Evolutionary conservation across 164 flowering plant genomes (phyloP).

Genomic region (Chimonanthus praecox): DNA sequence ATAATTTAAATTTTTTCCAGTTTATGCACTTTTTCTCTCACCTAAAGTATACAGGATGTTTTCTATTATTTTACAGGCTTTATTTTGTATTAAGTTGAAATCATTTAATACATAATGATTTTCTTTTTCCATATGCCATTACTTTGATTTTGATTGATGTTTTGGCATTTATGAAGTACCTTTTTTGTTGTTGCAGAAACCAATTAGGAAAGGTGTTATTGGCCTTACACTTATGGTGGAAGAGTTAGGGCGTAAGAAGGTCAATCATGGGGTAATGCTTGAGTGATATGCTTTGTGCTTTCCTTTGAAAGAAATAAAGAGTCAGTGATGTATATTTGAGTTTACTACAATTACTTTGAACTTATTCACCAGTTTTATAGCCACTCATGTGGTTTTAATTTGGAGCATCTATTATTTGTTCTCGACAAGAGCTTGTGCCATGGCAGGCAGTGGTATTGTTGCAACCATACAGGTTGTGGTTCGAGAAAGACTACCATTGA

Average conservation of each 20-base stretch:
- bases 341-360: not conserved
- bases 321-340: not conserved
- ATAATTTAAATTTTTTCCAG: no score
- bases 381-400: not conserved
- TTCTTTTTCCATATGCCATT: not conserved
- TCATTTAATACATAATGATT: no score
- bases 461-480: no score
- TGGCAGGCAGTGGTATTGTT: not conserved
- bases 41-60: no score
- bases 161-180: not conserved
- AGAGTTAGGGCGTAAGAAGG: constrained; percentile 75
- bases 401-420: not conserved
- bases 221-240: constrained; percentile 83
- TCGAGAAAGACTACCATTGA: no score
- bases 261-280: constrained; percentile 57
- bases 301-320: not conserved
- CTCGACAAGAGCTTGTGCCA: not conserved
- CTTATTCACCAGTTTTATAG: not conserved
- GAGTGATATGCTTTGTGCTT: not conserved
- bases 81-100: no score
- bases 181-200: constrained; percentile 50
- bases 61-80: no score
- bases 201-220: constrained; percentile 80
- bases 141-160: not conserved
- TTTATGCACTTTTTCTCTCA: no score